phyloP scores from a whole-genome alignment of 164 flowering plant genomes.

The Cinnamomum chago region DNA sequence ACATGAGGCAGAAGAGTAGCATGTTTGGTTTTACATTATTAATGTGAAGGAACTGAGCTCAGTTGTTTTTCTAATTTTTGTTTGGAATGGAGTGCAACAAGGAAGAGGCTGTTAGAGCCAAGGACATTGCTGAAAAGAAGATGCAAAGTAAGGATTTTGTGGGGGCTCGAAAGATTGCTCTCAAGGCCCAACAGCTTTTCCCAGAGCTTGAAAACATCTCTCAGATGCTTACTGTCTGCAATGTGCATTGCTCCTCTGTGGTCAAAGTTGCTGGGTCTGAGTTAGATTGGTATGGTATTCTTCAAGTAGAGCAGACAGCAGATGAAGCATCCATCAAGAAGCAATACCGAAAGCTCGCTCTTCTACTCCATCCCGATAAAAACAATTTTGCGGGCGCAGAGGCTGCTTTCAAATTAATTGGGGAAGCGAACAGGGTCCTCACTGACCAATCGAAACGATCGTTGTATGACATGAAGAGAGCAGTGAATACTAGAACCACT shows the following conservation, averaged over 20 bases:
- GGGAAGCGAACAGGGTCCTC: constrained; percentile 72
- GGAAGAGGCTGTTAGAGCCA: constrained; percentile 82
- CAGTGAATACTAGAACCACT: constrained; percentile 9
- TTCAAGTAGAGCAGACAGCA: constrained; percentile 57
- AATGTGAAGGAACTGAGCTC: constrained; percentile 7
- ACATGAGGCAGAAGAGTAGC: not conserved
- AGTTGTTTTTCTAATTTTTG: not conserved
- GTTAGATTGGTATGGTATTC: constrained; percentile 75
- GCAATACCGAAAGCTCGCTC: constrained; percentile 76
- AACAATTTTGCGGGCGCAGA: constrained; percentile 83
- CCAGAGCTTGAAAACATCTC: constrained; percentile 55
- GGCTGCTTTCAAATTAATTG: constrained; percentile 80
- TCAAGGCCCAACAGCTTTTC: constrained; percentile 63
- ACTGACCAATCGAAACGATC: constrained; percentile 41
- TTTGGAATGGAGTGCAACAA: constrained; percentile 78
- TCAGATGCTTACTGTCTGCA: constrained; percentile 69
- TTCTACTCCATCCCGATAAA: constrained; percentile 84
- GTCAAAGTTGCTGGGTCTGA: constrained; percentile 40
- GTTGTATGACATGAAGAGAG: constrained; percentile 45
- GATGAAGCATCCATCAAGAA: constrained; percentile 69
- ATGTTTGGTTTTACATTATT: constrained; percentile 2
- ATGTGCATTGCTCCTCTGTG: constrained; percentile 75
- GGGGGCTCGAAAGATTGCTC: constrained; percentile 54
- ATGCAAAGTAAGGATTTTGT: constrained; percentile 59
- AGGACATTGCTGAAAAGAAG: constrained; percentile 62